phyloP scores from a whole-genome alignment of 352 stramenopile genomes.

The Phytophthora meadii region DNA sequence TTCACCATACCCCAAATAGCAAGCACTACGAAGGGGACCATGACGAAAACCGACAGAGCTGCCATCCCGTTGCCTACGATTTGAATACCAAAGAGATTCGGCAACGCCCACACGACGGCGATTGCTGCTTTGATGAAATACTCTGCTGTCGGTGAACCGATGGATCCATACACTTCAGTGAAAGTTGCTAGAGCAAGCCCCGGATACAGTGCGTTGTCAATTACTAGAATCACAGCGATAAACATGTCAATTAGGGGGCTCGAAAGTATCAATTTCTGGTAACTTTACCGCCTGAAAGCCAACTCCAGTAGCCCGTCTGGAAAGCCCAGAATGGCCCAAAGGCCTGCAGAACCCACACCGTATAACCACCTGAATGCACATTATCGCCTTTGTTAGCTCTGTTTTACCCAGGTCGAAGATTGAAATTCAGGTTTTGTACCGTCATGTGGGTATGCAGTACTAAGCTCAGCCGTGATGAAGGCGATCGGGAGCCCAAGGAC shows the following conservation, averaged over 20 bases:
- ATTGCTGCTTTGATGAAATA: slow-evolving; percentile 61
- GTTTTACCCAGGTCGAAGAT: not conserved
- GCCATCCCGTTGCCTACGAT: slow-evolving; percentile 86
- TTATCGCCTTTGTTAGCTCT: not conserved
- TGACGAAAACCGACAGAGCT: slow-evolving; percentile 84
- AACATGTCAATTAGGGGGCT: not conserved
- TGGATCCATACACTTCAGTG: slow-evolving; percentile 46
- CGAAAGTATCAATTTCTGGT: not conserved
- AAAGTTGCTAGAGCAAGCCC: slow-evolving; percentile 67
- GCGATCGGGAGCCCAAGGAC: slow-evolving; percentile 92
- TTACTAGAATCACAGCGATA: slow-evolving; percentile 38
- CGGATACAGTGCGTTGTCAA: slow-evolving; percentile 95
- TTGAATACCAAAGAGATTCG: slow-evolving; percentile 70
- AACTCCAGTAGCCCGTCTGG: slow-evolving; percentile 83
- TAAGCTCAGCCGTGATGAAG: slow-evolving; percentile 94
- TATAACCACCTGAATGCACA: slow-evolving; percentile 58
- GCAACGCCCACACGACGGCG: slow-evolving; percentile 45
- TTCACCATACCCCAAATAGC: slow-evolving; percentile 46
- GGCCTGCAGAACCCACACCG: slow-evolving; percentile 92
- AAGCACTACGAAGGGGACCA: slow-evolving; percentile 92
- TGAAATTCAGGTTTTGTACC: slow-evolving; percentile 2
- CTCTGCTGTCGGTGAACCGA: slow-evolving; percentile 36
- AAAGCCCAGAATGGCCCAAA: slow-evolving; percentile 92
- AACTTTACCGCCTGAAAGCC: slow-evolving; percentile 68
- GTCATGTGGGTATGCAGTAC: slow-evolving; percentile 88